Percentiles rank a stretch among this genome's conserved stretches.
These are phyloP conservation scores for Thozetella sp. DNA, from an alignment of 495 filamentous ascomycete species.

Conservation along the genomic window DNA sequence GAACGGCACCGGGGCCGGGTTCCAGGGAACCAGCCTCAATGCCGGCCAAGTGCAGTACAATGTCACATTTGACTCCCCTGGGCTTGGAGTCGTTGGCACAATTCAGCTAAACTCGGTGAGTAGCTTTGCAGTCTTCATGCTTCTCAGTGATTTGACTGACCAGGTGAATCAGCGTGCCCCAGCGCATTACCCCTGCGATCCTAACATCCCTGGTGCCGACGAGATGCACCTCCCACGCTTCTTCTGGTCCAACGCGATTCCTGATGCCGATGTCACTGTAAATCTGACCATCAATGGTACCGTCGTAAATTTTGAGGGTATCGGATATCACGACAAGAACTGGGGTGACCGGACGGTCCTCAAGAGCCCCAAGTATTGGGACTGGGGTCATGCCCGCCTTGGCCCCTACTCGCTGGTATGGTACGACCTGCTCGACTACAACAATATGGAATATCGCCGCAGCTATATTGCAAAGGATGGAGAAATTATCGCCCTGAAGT, in stretches of 20 bases:
- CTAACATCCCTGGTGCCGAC: slow-evolving; percentile 18
- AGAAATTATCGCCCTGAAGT: no score
- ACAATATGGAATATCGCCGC: slow-evolving; percentile 25
- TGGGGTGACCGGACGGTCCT: slow-evolving; percentile 27
- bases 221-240: slow-evolving; percentile 29
- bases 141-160: no score
- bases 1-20: no score
- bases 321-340: slow-evolving; percentile 47
- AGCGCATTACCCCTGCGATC: slow-evolving; percentile 20
- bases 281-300: slow-evolving; percentile 29
- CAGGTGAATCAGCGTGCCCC: slow-evolving; percentile 5
- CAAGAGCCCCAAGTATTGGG: slow-evolving; percentile 20
- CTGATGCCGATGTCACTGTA: slow-evolving; percentile 27
- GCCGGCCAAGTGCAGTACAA: no score
- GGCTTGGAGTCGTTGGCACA: no score
- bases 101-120: no score
- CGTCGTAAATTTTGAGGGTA: slow-evolving; percentile 28
- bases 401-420: slow-evolving; percentile 40
- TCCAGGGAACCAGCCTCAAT: no score
- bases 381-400: slow-evolving; percentile 45
- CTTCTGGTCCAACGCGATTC: slow-evolving; percentile 37
- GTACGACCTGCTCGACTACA: slow-evolving; percentile 30
- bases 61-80: no score
- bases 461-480: slow-evolving; percentile 32
- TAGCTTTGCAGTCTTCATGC: no score